Evolutionary conservation across 2,329 filamentous ascomycete species (phyloP), one percentile per base, ranked within the genome.

Genomic region (Rugonectria rugulosa): DNA sequence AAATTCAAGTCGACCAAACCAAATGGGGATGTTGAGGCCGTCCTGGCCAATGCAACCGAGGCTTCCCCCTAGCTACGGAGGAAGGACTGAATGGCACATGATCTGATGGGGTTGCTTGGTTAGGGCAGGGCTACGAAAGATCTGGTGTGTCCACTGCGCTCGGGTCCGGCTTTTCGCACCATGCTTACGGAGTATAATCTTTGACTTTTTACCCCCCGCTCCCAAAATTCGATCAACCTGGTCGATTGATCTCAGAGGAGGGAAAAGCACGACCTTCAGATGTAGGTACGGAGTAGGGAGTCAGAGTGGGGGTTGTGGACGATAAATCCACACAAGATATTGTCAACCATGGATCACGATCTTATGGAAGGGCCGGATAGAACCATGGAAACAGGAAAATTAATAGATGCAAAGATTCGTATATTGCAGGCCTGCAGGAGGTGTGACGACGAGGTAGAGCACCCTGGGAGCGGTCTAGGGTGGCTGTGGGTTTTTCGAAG

Each of bases 1-100:
- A 57, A 69, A 31, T 57, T 67, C 12, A 57, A 45, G 49, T 40
- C 38, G 19, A 54, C 56, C 27, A 60, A 60, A 36, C 51, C 58
- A 10, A 36, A 43, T 23, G 51, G 37, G 31, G 54, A 57, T 32
- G 60, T 59, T 19, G 24, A 54, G 47, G 36, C 40, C 38, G 19
- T 56, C 62, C 34, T 34, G 34, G 46, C 54, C 40, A 51, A 63
- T 50, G 46, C 27, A 21, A 34, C 64, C 56, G 66, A 65, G 43
- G 64, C 56, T 31, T 53, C 42, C 63, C 65, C 42, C 58, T 64
- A 65, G 56, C 32, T 37, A 56, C 40, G 36, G 31, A 41, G 27
- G 26, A 40, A 48, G 34, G 32, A 14, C 14, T 23, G 29, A 42
- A 37, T 40, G 24, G 37, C 53, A 42, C 53, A 56, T 59, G 41